Conservation (phyloP, 495 filamentous ascomycete species). For the Tuber microsphaerosporum region DNA sequence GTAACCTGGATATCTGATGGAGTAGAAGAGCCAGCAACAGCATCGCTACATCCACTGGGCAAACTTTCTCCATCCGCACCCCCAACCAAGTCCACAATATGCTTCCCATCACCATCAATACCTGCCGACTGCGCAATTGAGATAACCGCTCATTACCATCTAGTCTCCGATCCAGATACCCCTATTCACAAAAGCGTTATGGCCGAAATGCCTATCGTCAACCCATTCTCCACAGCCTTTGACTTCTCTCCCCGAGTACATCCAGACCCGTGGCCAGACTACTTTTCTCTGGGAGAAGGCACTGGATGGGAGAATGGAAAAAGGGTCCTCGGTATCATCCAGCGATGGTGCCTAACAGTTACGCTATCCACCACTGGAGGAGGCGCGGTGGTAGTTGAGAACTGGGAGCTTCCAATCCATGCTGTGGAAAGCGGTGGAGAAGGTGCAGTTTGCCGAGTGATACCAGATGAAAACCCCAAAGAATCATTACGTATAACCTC, state of each 20-base stretch:
- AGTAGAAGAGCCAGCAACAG: conserved; percentile 4
- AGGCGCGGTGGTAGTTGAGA: conserved; percentile 56
- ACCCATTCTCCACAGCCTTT: conserved; percentile 82
- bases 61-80: conserved; percentile 45
- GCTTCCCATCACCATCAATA: conserved; percentile 48
- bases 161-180: conserved; percentile 74
- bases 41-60: conserved; percentile 45
- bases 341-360: conserved; percentile 71
- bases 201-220: conserved; percentile 62
- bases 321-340: conserved; percentile 56
- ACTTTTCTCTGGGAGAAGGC: conserved; percentile 57
- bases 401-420: conserved; percentile 46
- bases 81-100: conserved; percentile 46
- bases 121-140: conserved; percentile 62
- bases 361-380: conserved; percentile 59
- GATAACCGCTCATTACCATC: conserved; percentile 65
- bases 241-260: conserved; percentile 73
- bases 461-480: conserved; percentile 40
- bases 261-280: conserved; percentile 72
- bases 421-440: conserved; percentile 24
- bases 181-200: conserved; percentile 66
- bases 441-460: conserved; percentile 46
- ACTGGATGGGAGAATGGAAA: conserved; percentile 45
- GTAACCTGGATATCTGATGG: conserved; percentile 34
- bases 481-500: conserved; percentile 27